Conservation (phyloP, 1,284 basidiomycete species). For the Irpex sp. region DNA sequence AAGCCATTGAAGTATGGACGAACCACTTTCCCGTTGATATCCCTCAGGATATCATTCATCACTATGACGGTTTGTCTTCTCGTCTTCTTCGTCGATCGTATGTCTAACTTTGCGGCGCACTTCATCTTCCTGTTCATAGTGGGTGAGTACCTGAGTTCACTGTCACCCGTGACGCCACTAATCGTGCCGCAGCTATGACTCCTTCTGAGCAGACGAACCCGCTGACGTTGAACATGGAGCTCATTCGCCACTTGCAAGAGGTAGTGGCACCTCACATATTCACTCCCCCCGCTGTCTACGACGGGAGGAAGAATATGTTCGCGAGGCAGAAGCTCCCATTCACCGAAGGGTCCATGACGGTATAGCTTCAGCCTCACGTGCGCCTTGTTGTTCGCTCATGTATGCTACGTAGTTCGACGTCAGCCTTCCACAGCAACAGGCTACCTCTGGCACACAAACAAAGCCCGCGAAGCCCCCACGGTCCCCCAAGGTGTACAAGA, state of each 20-base stretch:
- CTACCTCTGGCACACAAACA: slow-evolving; percentile 10
- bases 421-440: slow-evolving; percentile 35
- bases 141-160: slow-evolving; percentile 39
- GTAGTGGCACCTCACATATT: slow-evolving; percentile 55
- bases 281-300: slow-evolving; percentile 64
- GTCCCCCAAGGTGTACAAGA: slow-evolving; percentile 56
- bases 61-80: slow-evolving; percentile 63
- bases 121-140: slow-evolving; percentile 35
- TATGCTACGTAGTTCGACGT: slow-evolving; percentile 54
- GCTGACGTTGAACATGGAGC: slow-evolving; percentile 59
- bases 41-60: slow-evolving; percentile 59
- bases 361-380: slow-evolving; percentile 23
- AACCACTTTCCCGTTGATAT: slow-evolving; percentile 64
- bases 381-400: neutral
- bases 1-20: slow-evolving; percentile 46
- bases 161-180: neutral
- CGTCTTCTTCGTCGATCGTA: slow-evolving; percentile 1
- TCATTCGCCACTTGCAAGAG: slow-evolving; percentile 59
- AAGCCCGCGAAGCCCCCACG: slow-evolving; percentile 4
- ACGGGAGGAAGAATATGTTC: slow-evolving; percentile 77
- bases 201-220: slow-evolving; percentile 66
- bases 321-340: slow-evolving; percentile 53
- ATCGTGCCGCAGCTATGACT: slow-evolving; percentile 43
- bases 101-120: neutral
- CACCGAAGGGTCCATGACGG: slow-evolving; percentile 47